A percentile compares a stretch with the other conserved stretches of the same genome.
These are phyloP conservation scores for Gamarada debralockiae DNA, from an alignment of 495 filamentous ascomycete genomes.

Conservation along the genomic window DNA sequence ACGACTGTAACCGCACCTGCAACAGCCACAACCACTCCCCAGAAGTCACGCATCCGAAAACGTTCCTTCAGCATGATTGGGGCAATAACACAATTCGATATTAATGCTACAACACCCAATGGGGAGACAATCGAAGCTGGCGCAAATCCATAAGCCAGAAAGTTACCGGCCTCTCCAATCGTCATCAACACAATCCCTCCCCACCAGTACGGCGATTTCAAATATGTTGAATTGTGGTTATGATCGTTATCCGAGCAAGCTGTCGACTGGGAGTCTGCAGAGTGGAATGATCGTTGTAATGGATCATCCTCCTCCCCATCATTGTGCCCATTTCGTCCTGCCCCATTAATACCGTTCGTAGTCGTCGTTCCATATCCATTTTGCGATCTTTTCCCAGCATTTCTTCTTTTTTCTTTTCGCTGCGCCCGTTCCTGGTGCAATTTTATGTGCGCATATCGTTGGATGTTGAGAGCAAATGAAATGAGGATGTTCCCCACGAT, in stretches of 20 bases:
- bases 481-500: constrained; percentile 91
- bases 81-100: constrained; percentile 95
- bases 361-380: constrained; percentile 35
- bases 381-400: constrained; percentile 29
- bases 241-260: constrained; percentile 27
- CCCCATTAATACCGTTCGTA: constrained; percentile 23
- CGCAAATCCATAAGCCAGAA: constrained; percentile 97
- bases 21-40: constrained; percentile 82
- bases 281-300: constrained; percentile 41
- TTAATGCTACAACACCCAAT: constrained; percentile 87
- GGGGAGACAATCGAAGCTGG: constrained; percentile 97
- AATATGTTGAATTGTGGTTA: constrained; percentile 44
- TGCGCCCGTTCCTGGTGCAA: constrained; percentile 54
- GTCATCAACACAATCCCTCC: constrained; percentile 84
- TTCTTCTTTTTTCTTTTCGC: constrained; percentile 30
- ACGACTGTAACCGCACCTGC: constrained; percentile 90
- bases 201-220: constrained; percentile 96
- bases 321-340: constrained; percentile 20
- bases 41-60: constrained; percentile 80
- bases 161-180: constrained; percentile 92
- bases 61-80: constrained; percentile 87
- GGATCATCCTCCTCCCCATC: constrained; percentile 42
- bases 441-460: constrained; percentile 90
- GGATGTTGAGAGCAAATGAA: constrained; percentile 91
- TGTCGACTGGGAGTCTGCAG: constrained; percentile 35